Percentiles rank a stretch among this genome's conserved stretches.
Conservation (phyloP, 2,329 filamentous ascomycete species). For the Pseudogymnoascus pannorum region DNA sequence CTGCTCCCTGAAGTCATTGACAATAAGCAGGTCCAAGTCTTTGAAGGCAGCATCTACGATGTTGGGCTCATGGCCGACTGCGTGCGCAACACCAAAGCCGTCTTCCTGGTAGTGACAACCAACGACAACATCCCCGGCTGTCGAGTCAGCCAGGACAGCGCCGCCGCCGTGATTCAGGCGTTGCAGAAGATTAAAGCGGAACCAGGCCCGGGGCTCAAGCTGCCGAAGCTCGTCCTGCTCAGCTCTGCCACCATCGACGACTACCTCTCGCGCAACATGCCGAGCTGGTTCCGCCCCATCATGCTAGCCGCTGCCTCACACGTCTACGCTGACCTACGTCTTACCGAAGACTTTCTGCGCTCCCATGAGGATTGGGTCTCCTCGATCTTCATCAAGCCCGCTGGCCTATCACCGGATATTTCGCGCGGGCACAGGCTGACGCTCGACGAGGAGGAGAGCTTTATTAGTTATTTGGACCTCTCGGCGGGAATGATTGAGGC, state of each 20-base stretch:
- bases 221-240: conserved; percentile 38
- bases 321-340: conserved; percentile 34
- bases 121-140: conserved; percentile 39
- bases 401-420: no score
- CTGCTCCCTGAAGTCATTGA: conserved; percentile 29
- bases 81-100: conserved; percentile 29
- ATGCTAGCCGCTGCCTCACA: conserved; percentile 29
- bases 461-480: no score
- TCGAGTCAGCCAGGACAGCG: conserved; percentile 32
- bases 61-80: conserved; percentile 31
- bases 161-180: conserved; percentile 31
- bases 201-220: background rate
- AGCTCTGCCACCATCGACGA: conserved; percentile 37
- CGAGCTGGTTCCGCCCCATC: conserved; percentile 24
- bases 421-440: no score
- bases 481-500: no score
- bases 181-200: conserved; percentile 25
- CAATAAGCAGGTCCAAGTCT: conserved; percentile 32
- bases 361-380: conserved; percentile 33
- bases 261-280: conserved; percentile 28
- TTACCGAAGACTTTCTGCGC: conserved; percentile 33
- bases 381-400: no score
- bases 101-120: conserved; percentile 35
- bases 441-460: no score
- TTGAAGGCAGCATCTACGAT: conserved; percentile 36